Conservation (phyloP, 2,329 filamentous ascomycete species). For the Diaporthe longicolla region DNA sequence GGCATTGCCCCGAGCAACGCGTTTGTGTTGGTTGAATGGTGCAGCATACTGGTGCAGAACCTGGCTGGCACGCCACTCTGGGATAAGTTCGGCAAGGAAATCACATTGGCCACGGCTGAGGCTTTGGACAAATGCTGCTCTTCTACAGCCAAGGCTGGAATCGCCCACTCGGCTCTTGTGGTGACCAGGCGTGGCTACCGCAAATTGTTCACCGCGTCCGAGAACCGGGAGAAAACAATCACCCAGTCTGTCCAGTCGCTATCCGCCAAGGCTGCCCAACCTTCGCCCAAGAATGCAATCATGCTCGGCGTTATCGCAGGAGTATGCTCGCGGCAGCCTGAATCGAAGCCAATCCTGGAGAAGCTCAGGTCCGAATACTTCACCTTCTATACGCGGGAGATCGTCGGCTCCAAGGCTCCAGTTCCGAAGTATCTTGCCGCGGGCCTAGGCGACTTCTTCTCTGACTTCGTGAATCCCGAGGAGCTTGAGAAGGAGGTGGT, state of each 20-base stretch:
- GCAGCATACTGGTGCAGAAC: slow-evolving; percentile 81
- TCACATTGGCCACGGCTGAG: slow-evolving; percentile 79
- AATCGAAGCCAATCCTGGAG: slow-evolving; percentile 74
- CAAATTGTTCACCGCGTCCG: slow-evolving; percentile 74
- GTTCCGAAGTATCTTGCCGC: slow-evolving; percentile 80
- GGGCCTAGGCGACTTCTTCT: slow-evolving; percentile 87
- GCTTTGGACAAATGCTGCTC: slow-evolving; percentile 84
- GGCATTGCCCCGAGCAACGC: slow-evolving; percentile 84
- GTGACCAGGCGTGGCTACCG: slow-evolving; percentile 86
- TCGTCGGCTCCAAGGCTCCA: slow-evolving; percentile 82
- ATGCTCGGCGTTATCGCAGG: slow-evolving; percentile 90
- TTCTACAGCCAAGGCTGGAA: slow-evolving; percentile 71
- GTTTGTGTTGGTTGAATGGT: slow-evolving; percentile 94
- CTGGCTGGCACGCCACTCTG: slow-evolving; percentile 74
- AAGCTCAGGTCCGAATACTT: slow-evolving; percentile 80
- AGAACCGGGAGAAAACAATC: slow-evolving; percentile 73
- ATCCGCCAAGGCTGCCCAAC: slow-evolving; percentile 75
- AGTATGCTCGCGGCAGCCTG: slow-evolving; percentile 80
- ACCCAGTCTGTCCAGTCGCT: slow-evolving; percentile 75
- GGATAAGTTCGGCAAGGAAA: slow-evolving; percentile 74
- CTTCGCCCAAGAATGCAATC: slow-evolving; percentile 78
- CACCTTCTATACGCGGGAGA: slow-evolving; percentile 86
- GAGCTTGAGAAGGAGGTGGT: slow-evolving; percentile 84
- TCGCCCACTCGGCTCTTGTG: slow-evolving; percentile 81
- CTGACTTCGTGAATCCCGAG: slow-evolving; percentile 77